These are phyloP conservation scores for Diaporthe ampelina DNA, from an alignment of 2,329 filamentous ascomycete species.

Conservation along the genomic window DNA sequence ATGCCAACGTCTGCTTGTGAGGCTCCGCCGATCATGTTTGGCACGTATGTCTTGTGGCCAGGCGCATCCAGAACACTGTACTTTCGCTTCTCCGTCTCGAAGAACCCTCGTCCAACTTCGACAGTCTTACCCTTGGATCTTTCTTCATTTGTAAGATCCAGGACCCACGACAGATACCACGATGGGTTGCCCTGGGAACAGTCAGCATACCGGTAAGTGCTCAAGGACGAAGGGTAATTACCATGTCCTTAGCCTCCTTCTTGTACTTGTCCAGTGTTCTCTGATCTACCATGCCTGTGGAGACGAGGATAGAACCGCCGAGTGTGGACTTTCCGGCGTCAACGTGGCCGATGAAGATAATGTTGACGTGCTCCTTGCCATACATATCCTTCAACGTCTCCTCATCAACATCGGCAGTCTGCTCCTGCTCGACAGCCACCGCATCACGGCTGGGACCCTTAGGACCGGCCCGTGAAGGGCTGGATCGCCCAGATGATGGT, in stretches of 20 bases:
- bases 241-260: constrained; percentile 91
- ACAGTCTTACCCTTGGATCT: constrained; percentile 97
- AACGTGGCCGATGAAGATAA: constrained; percentile 98
- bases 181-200: constrained; percentile 81
- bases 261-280: constrained; percentile 99
- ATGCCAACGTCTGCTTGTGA: constrained; percentile 95
- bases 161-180: constrained; percentile 98
- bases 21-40: constrained; percentile 97
- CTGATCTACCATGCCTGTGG: constrained; percentile 99
- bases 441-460: constrained; percentile 73
- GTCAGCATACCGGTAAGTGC: neutral
- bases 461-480: constrained; percentile 74
- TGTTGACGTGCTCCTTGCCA: constrained; percentile 92
- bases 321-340: constrained; percentile 98
- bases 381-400: constrained; percentile 93
- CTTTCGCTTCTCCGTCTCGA: constrained; percentile 95
- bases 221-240: neutral
- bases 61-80: constrained; percentile 98
- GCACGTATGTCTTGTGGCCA: constrained; percentile 97
- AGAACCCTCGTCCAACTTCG: constrained; percentile 94
- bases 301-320: constrained; percentile 92
- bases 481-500: constrained; percentile 86
- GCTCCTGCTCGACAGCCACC: constrained; percentile 88
- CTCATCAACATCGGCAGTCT: constrained; percentile 79
- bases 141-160: constrained; percentile 97